Evolutionary conservation across 352 stramenopile species (phyloP), one percentile per base, ranked within the genome.

Genomic region (Pythium aristosporum): DNA sequence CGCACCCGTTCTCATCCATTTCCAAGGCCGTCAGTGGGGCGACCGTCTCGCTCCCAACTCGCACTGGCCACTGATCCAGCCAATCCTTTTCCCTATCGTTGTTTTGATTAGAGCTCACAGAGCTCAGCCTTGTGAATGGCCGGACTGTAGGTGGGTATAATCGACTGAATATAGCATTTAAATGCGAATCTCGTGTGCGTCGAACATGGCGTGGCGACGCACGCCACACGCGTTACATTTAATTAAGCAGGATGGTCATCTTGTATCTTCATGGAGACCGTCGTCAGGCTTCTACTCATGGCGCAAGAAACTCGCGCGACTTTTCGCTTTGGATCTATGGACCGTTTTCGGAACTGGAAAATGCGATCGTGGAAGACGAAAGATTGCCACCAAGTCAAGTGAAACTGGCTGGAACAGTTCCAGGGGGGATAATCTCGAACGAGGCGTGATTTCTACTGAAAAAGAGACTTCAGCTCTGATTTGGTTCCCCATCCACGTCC

Each of bases 221-320:
- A 56, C 57, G 57, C 44, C 46, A 63, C 32, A 13, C n/a, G 32
- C 18, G 30, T n/a, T 16, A 41, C 25, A 30, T 30, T 30, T 5
- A 5, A 30, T 30, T 30, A 30, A 30, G 5, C 25, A 30, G 25
- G 25, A 30, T 30, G 25, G 25, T 30, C 25, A 5, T 30, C 25
- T 30, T 30, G 25, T 30, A 65, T 36, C 41, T 65, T 65, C 58
- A 15, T 15, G 9, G 51, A 69, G 42, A 56, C 36, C 55, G 32
- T 49, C 47, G 48, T 9, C 49, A 53, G 39, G 58, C 16, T 54
- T 61, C 44, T 9, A 36, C 15, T 56, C 49, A 41, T 51, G 63
- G 30, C 56, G 49, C 42, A 8, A 58, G 58, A 65, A 64, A 13
- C 32, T 18, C 16, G 13, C 58, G 48, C 48, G 58, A 51, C 58